Conservation (phyloP, 1,284 basidiomycete species). For the Meripilus lineatus region DNA sequence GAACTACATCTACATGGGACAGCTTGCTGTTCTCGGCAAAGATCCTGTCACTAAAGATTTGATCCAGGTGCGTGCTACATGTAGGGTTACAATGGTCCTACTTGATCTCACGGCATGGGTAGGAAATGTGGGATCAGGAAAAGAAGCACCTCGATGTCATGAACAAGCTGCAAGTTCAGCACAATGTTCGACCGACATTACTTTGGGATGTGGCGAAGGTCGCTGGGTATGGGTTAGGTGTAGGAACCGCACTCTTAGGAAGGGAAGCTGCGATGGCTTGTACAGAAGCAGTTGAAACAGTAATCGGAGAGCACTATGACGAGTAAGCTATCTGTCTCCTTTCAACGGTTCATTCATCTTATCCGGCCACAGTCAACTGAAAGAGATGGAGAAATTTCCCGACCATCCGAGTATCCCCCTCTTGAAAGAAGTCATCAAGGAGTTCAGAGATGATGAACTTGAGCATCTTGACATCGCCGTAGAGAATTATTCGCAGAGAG, state of each 20-base stretch:
- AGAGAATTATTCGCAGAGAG: slow-evolving; percentile 84
- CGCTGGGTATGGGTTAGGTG: slow-evolving; percentile 83
- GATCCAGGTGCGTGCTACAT: slow-evolving; percentile 57
- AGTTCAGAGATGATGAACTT: slow-evolving; percentile 93
- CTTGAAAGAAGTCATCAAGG: slow-evolving; percentile 70
- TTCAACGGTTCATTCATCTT: slow-evolving; percentile 6
- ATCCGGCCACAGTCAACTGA: slow-evolving; percentile 59
- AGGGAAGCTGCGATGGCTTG: slow-evolving; percentile 97
- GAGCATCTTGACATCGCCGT: slow-evolving; percentile 94
- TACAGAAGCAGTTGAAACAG: slow-evolving; percentile 96
- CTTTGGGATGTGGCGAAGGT: slow-evolving; percentile 82
- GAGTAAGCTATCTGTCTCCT: slow-evolving; percentile 58
- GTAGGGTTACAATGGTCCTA: not conserved
- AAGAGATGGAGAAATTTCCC: slow-evolving; percentile 57
- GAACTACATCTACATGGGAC: slow-evolving; percentile 90
- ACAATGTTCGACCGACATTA: slow-evolving; percentile 79
- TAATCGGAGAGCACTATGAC: slow-evolving; percentile 97
- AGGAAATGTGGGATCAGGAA: slow-evolving; percentile 98
- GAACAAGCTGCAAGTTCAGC: slow-evolving; percentile 80
- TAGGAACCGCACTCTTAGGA: slow-evolving; percentile 83
- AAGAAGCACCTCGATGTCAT: slow-evolving; percentile 88
- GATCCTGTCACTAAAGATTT: slow-evolving; percentile 61
- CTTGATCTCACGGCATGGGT: not conserved
- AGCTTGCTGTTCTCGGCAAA: slow-evolving; percentile 64
- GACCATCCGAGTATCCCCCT: slow-evolving; percentile 78